Evolutionary conservation across 2,329 filamentous ascomycete species (phyloP), one percentile per base, ranked within the genome.

Genomic region (Penicillium sp.): DNA sequence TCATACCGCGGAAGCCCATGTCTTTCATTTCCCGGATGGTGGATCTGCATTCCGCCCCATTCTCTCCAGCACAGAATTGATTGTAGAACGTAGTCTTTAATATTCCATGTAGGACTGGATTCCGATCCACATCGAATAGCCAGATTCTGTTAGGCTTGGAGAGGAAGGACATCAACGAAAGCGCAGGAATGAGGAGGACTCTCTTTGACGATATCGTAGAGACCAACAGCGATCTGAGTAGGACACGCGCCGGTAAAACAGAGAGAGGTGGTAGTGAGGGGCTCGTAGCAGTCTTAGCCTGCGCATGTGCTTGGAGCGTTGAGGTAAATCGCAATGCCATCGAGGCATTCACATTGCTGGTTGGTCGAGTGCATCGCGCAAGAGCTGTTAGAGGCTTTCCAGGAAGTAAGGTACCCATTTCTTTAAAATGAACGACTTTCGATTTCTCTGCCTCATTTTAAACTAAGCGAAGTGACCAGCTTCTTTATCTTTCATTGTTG

Each of bases 61-160:
- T 84, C 71, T 90, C 86, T 31, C 90, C 90, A 0, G 88, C 88
- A 67, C 90, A 95, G 69, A 95, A 95, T 63, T 95, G 90, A 15
- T 83, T 82, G 66, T 95, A 95, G 64, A 95, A 61, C 0, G 61
- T 62, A 39, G 55, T 60, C 40, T 90, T 90, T 43, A 95, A 73
- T 34, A 89, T 66, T 50, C 74, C 78, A 43, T 81, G 77, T 15
- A 95, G 76, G 2, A 93, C 45, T 0, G 82, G 83, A 63, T 95
- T 95, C 40, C 73, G 75, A 63, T 94, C 87, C 3, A 88, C 82
- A 65, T 84, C 84, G 48, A 91, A 73, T 0, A 89, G 51, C 31
- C 47, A 48, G 3, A 52, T 50, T 3, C 54, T 41, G 2, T 79
- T 74, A 46, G 73, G 83, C 45, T 78, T 78, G 32, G 84, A 82